Base-by-base conservation (phyloP, 495 filamentous ascomycete species). In the Aspergillus steynii region DNA sequence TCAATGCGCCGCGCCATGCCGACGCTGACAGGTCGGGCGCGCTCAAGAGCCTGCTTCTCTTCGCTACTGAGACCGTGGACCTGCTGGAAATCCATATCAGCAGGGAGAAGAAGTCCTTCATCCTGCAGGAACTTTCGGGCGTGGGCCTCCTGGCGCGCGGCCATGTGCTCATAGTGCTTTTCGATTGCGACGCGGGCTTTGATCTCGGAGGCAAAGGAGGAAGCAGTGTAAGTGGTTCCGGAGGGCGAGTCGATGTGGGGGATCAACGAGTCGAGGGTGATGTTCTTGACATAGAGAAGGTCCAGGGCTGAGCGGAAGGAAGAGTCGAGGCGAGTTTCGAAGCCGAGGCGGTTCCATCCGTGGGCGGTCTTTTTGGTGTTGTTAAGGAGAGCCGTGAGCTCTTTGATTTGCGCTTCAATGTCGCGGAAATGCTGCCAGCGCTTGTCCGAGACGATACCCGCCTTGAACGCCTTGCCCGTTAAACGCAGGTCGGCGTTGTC, bases 401-500 rank as follows among this genome's bases (percentile, higher is more conserved):
- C 85, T 4, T 80, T 74, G 58, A 95, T 88, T 64, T 89, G 81
- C 0, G 73, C 68, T 47, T 83, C 80, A 29, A 89, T 85, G 58
- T 83, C 80, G 50, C 73, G 70, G 80, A 91, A 96, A 25, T 74
- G 73, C 2, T 73, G 59, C 94, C 95, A 99, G 31, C 95, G 88
- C 56, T 79, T 77, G 71, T 96, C 89, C 10, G 83, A 77, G 5
- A 98, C 90, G 37, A 94, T 84, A 55, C 95, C 92, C 56, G 87
- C 90, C 0, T 79, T 77, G 54, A 89, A 86, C 14, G 92, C 95
- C 71, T 86, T 86, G 6, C 83, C 82, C 4, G 96, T 98, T 26
- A 99, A 85, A 7, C 95, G 88, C 4, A 87, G 68, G 74, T 99
- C 95, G 47, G 95, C 95, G 71, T 99, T 98, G 78, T 99, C 95